Evolutionary conservation across 2,329 filamentous ascomycete species (phyloP).

Genomic region (Allantophomopsis lycopodina): DNA sequence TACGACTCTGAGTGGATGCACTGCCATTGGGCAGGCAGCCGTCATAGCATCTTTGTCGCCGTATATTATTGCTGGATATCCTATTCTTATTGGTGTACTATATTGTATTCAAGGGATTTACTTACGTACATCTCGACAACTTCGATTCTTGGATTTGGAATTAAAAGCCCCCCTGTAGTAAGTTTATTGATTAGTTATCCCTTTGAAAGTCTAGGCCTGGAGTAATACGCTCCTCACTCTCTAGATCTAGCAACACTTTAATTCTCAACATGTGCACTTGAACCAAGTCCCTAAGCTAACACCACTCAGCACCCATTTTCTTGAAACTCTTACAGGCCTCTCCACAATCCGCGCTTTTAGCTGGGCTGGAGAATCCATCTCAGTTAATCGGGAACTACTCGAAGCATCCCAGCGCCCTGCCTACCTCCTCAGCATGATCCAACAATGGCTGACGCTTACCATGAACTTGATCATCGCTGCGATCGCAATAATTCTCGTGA

Average conservation of each 20-base stretch:
- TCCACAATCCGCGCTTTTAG: conserved; percentile 30
- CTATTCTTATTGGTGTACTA: conserved; percentile 3
- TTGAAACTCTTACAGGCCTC: conserved; percentile 28
- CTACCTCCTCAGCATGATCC: conserved; percentile 31
- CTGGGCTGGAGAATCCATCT: conserved; percentile 16
- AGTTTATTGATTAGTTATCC: neutral
- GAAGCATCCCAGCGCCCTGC: conserved; percentile 28
- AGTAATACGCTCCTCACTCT: too few species aligned
- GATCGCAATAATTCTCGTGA: too few species aligned
- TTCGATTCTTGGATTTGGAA: conserved; percentile 31
- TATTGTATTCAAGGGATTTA: conserved; percentile 24
- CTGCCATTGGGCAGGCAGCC: conserved; percentile 20
- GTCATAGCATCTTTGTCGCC: conserved; percentile 20
- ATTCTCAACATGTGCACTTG: too few species aligned
- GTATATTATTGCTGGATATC: conserved; percentile 8
- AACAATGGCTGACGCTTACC: conserved; percentile 29
- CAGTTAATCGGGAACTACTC: conserved; percentile 9
- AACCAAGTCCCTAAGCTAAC: neutral
- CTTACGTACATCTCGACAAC: conserved; percentile 30
- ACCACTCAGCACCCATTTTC: conserved; percentile 23
- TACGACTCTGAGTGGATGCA: conserved; percentile 23
- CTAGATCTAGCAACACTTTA: too few species aligned
- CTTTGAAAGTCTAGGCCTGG: too few species aligned
- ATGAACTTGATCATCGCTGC: conserved; percentile 24
- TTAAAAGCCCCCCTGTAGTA: conserved; percentile 24